Conservation (phyloP, 108 stramenopile species). For the Mayamaea pseudoterrestris region DNA sequence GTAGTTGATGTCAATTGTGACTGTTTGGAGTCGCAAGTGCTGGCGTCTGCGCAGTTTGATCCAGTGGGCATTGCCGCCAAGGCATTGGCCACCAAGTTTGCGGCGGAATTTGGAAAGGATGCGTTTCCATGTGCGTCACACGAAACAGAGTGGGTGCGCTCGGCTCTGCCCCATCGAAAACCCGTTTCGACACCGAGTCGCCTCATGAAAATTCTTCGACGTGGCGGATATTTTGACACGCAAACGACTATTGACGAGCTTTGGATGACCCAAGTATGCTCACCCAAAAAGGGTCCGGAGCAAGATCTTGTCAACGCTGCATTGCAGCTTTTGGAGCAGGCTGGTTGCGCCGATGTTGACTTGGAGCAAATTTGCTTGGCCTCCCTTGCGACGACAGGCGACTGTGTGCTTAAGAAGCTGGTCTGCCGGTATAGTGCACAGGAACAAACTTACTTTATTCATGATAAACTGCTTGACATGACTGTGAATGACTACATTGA, state of each 20-base stretch:
- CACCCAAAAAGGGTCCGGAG: slow-evolving; percentile 20
- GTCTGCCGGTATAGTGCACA: slow-evolving; percentile 25
- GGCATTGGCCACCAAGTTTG: slow-evolving; percentile 60
- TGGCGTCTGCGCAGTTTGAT: slow-evolving; percentile 39
- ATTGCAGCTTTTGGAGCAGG: slow-evolving; percentile 28
- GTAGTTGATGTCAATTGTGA: slow-evolving; percentile 10
- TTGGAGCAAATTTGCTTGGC: slow-evolving; percentile 35
- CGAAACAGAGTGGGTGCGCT: slow-evolving; percentile 42
- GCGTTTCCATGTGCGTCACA: slow-evolving; percentile 53
- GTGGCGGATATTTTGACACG: slow-evolving; percentile 52
- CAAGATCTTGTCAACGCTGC: slow-evolving; percentile 23
- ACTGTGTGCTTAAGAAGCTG: slow-evolving; percentile 22
- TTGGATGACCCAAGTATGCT: slow-evolving; percentile 29
- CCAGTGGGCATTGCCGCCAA: slow-evolving; percentile 70
- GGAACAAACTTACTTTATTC: slow-evolving; percentile 24
- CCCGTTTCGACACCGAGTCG: slow-evolving; percentile 50
- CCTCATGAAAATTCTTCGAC: slow-evolving; percentile 33
- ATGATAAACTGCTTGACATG: slow-evolving; percentile 26
- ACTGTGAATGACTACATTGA: not conserved
- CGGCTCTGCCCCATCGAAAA: slow-evolving; percentile 32
- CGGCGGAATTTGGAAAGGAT: slow-evolving; percentile 40
- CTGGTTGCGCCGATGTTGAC: slow-evolving; percentile 40
- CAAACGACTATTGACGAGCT: slow-evolving; percentile 29
- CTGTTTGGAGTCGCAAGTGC: slow-evolving; percentile 61
- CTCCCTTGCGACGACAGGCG: not conserved